Base-by-base conservation (phyloP, 2,329 filamentous ascomycete genomes). In the Fusarium redolens region DNA sequence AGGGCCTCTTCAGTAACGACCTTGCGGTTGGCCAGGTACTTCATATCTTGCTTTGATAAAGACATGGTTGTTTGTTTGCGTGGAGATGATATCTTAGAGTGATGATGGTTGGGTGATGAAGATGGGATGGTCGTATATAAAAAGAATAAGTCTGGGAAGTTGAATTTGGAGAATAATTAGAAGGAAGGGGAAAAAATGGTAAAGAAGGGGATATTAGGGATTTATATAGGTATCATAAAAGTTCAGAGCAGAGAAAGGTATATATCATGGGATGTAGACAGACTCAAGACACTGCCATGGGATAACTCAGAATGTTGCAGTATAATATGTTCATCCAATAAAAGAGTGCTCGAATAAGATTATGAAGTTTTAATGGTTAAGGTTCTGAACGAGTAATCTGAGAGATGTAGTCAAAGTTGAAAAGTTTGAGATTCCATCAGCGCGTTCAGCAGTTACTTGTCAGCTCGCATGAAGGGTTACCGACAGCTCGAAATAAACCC, bases 171-270 rank as follows among this genome's bases (percentile, higher is more conserved):
- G 35, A 30, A 38, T 40, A 9, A 7, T 54, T 5, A 30, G 13
- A 13, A 3, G 7, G 4, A 17, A 9, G 33, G 15, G 12, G 2
- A 13, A 12, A 3, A 1, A 1, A n/a, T 6, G 18, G 1, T 7
- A 1, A 17, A 28, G 5, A 7, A 3, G 3, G 22, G 14, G 7
- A 7, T 1, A 7, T 2, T 0, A 9, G 33, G 5, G 50, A 4
- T 5, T 40, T 54, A 54, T 28, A 54, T n/a, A 17, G 11, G 7
- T 17, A 17, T n/a, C 1, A 12, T 10, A 38, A 35, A 33, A 14
- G 3, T 5, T 7, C 7, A 15, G 14, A 37, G 17, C 5, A 20
- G n/a, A 51, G n/a, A 14, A 20, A 37, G 22, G n/a, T 11, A 35
- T 20, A 4, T 4, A 10, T 20, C 2, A 25, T 25, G 17, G 17